Evolutionary conservation across 73 alveolate genomes (phyloP), one percentile per base, ranked within the genome.

Genomic region (Stentor coeruleus): DNA sequence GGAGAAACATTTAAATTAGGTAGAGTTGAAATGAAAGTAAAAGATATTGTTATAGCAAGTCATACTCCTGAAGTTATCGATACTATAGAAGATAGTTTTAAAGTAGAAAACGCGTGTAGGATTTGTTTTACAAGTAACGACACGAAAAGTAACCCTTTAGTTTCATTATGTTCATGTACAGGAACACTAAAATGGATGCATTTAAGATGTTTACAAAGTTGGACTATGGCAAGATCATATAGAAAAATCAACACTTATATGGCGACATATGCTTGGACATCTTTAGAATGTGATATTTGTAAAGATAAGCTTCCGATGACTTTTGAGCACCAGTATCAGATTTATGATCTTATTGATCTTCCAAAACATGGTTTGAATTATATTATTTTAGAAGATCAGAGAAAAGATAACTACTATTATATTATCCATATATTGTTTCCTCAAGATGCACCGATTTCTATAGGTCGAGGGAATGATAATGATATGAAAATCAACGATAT

Each of bases 141-240:
- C 35, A 36, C 81, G 11, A 31, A 20, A 14, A 91, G 77, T 40
- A 86, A 87, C 59, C 93, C 93, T 0, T 79, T 87, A 41, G 72
- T 87, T 0, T 39, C 91, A 31, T 91, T 89, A 2, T 87, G 93
- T 37, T 73, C 77, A 4, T 87, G 93, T 59, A 76, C 39, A 30
- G 93, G 93, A 55, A 59, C 91, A 3, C 82, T 84, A 30, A 60
- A 79, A 60, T 87, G 31, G 33, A 86, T 84, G 49, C 93, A 87
- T 87, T 79, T 85, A 35, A 40, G 66, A 28, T 87, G 93, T 58
- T 35, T 87, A 55, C 41, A 85, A 77, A 42, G 72, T 36, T 87
- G 93, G 92, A 74, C 84, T 57, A 84, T 81, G 6, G 49, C 87
- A 31, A 87, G 38, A 2, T 28, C 38, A 14, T 15, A 33, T 39